Evolutionary conservation across 2,329 filamentous ascomycete species (phyloP), one percentile per base, ranked within the genome.

Genomic region (Trichoderma pleuroti): DNA sequence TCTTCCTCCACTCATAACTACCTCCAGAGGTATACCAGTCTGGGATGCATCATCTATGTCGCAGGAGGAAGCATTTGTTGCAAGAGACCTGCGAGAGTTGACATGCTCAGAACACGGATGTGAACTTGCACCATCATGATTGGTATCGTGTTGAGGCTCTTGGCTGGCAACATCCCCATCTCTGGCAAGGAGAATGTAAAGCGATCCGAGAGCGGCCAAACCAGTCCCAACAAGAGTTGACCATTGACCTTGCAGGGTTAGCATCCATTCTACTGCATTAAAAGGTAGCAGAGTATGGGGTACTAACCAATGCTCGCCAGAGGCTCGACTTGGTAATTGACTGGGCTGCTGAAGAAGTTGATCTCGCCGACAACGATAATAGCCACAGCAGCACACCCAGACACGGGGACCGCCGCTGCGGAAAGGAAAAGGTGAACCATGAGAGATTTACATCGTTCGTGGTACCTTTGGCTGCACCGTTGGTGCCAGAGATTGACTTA

Each of bases 331-430:
- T 90, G 83, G 71, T 87, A 90, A 0, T 73, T 74, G 4, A 92
- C 81, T 69, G 86, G 87, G 0, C 68, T 24, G 61, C 87, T 91
- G 74, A 84, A 91, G 73, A 92, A 88, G 73, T 92, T 92, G 36
- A 82, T 82, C 77, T 92, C 90, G 0, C 90, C 90, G 0, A 89
- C 78, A 5, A 89, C 81, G 4, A 92, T 79, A 6, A 91, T 87
- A 1, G 86, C 84, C 1, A 91, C 70, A 0, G 90, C 86, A 1
- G 87, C 87, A 7, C 83, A 86, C 1, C 83, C 84, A 69, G 91
- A 90, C 0, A 92, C 74, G 0, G 87, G 87, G 4, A 90, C 81
- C 69, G 89, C 87, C 1, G 90, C 82, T 39, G 85, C 87, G 16
- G 80, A 84, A 14, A 89, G 80, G 32, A 88, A 87, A 11, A 81